phyloP scores from a whole-genome alignment of 2,329 filamentous ascomycete species.

The Aspergillus pseudotamarii region DNA sequence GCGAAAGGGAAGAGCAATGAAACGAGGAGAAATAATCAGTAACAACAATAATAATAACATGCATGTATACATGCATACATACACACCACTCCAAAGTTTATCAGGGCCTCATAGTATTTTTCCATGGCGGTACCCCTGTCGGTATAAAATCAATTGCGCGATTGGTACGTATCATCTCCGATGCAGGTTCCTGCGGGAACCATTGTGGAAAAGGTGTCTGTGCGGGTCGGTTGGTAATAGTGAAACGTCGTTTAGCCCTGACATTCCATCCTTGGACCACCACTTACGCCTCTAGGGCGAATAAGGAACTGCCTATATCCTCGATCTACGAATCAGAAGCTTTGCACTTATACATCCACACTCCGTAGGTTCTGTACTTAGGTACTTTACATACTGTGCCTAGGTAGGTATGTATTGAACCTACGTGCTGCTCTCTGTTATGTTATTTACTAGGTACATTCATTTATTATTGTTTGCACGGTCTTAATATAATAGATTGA shows the following conservation, averaged over 20 bases:
- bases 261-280: slow-evolving; percentile 6
- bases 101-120: background rate
- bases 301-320: background rate
- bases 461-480: background rate
- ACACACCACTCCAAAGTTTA: background rate
- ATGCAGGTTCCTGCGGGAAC: slow-evolving; percentile 7
- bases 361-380: background rate
- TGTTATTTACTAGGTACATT: too few relatives aligned
- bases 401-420: background rate
- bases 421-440: too few relatives aligned
- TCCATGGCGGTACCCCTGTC: background rate
- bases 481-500: background rate
- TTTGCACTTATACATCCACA: background rate
- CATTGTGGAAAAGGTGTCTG: background rate
- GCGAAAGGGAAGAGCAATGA: background rate
- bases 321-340: slow-evolving; percentile 4
- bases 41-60: background rate
- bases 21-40: background rate
- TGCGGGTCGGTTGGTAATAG: slow-evolving; percentile 5
- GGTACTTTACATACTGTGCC: background rate
- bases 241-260: slow-evolving; percentile 21
- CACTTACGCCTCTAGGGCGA: slow-evolving; percentile 1
- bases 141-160: background rate
- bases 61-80: background rate
- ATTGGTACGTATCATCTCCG: slow-evolving; percentile 1